Evolutionary conservation across 495 filamentous ascomycete genomes (phyloP), one percentile per base, ranked within the genome.

Genomic region (Hypoxylon lenormandii): DNA sequence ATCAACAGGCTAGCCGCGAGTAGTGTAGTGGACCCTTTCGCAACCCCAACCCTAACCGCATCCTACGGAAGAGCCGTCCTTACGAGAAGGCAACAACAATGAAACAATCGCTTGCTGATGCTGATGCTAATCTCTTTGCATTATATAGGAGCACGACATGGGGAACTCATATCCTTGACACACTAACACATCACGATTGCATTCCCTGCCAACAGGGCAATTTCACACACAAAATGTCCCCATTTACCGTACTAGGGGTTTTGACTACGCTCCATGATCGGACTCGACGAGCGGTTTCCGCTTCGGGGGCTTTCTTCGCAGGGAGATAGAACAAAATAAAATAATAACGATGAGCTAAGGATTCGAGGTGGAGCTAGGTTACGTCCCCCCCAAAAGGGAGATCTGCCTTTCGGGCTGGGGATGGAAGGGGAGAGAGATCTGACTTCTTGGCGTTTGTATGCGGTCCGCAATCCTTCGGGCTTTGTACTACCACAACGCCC

Each of bases 131-230:
- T 48, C 23, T 22, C 22, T 56, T 72, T 58, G 73, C 43, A 16
- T 42, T 71, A 52, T 62, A 61, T 65, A 93, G 90, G 91, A 94
- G 76, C 91, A 94, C 75, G 89, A 92, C 64, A 81, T 94, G 76
- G 91, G 91, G 46, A 94, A 94, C 75, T 87, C 86, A 1, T 87
- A 76, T 38, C 57, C 74, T 10, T 76, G 59, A 74, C 37, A 1
- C 3, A 10, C 0, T 42, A 15, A 45, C 2, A 45, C 15, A 19
- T 12, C 16, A 55, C 18, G 8, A 26, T 21, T 21, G 2, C 36
- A 22, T 23, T 28, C 26, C 42, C 37, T 42, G 38, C 10, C 12
- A 42, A 42, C 38, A 3, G 36, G 6, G 3, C 46, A 30, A 23
- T 30, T 18, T 51, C 61, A 15, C 61, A 43, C 52, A 54, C 60